Evolutionary conservation across 306 rosid genomes (phyloP), one percentile per base, ranked within the genome.

Genomic region (Glycyrrhiza uralensis): DNA sequence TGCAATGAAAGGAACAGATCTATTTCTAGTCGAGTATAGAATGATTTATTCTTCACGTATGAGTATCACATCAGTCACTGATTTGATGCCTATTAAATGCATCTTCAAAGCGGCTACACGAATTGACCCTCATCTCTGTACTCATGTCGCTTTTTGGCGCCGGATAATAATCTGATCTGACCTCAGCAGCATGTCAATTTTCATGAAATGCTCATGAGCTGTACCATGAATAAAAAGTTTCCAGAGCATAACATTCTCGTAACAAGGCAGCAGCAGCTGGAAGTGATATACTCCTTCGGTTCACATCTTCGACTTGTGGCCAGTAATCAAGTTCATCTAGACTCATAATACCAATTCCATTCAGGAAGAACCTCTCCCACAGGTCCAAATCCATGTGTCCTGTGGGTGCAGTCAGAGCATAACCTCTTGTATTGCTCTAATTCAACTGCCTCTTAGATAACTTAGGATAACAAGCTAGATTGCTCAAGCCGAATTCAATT

Each of bases 361-460:
- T 83, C 54, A 90, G 82, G 75, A 86, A 81, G 80, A 88, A 88
- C 78, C 93, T 86, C 85, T 90, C 93, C 92, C 93, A 88, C 35
- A 79, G 80, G 77, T 84, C 83, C 66, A 90, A 81, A 70, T 90
- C 92, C 92, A 86, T 88, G 66, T 84, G 87, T 15, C 91, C 93
- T 0, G 82, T 50, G 0, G 91, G 92, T 11, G 90, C 91, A 0
- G 94, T 86, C 24, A 83, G 78, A 2, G 85, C 90, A 70, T 46
- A 90, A 4, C 96, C 96, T 50, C 75, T 84, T 18, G 94, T 86
- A 29, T 90, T 91, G 26, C 91, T 81, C 45, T 94, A 88, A 56
- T 90, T 86, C 75, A 88, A 66, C 80, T 83, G 80, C 92, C 88
- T 84, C 85, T 86, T 90, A 0, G 86, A 64, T 62, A 88, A 84